Base-by-base conservation (phyloP, 768 basidiomycete species). In the Collybiopsis luxurians region DNA sequence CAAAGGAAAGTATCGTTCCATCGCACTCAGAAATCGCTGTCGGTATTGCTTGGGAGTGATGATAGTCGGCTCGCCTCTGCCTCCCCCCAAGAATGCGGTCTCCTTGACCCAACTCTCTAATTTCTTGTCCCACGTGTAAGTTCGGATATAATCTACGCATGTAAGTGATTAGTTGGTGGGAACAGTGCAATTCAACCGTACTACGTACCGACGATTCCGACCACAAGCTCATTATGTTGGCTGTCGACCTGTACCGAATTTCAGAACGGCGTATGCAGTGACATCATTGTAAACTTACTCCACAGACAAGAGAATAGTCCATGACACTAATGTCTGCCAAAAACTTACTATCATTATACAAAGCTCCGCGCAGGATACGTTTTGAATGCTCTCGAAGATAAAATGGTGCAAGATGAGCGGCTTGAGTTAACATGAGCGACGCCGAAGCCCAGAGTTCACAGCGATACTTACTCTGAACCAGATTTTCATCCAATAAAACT, bases 101-200 rank as follows among this genome's bases (percentile, higher is more conserved):
- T 98, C 97, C 67, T 98, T 99, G 43, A 98, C 93, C 95, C 93
- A 97, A 59, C 89, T 98, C 73, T 98, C 97, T 17, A 99, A 75
- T 63, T 94, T 95, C 76, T 99, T 99, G 75, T 99, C 97, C 94
- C 94, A 97, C 0, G 93, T 96, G 66, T 95, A 96, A 3, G 94
- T 95, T 9, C 95, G 89, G 61, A 96, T 92, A 66, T 94, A 97
- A 69, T 97, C 94, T 95, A 54, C 4, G 12, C 24, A 48, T 11
- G 12, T 2, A 34, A 17, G 50, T 42, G 27, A 34, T 19, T 12
- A 36, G 15, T 36, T 17, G 26, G 13, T 30, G 5, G 42, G 36
- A 21, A 17, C 38, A 24, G 38, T 21, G 24, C 10, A n/a, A 2
- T n/a, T n/a, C n/a, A n/a, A n/a, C n/a, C n/a, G 40, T 13, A 26